Conservation (phyloP, 208 protist species). For the Trypanosoma caninum region DNA sequence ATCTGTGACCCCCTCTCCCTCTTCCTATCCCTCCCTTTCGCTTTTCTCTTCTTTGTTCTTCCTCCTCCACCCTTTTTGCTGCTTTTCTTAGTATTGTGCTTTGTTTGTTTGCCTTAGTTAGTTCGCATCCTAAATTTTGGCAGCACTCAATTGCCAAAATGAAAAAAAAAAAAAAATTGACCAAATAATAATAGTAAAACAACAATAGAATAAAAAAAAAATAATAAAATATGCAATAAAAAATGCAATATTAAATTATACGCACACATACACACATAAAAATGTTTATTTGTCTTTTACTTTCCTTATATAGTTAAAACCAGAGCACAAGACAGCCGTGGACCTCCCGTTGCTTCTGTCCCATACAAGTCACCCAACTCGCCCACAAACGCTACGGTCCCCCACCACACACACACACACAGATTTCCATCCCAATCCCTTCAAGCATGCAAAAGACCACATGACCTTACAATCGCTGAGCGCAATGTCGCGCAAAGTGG, state of each 20-base stretch:
- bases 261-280: background rate
- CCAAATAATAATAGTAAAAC: no score
- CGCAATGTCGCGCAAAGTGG: conserved; percentile 12
- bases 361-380: no score
- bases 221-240: background rate
- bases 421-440: background rate
- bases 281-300: no score
- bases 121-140: no score
- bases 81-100: no score
- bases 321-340: background rate
- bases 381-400: background rate
- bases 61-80: background rate
- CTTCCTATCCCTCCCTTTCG: background rate
- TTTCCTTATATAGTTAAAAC: background rate
- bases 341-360: no score
- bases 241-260: background rate
- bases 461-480: conserved; percentile 16
- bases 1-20: background rate
- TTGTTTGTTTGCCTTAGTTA: no score
- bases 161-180: background rate
- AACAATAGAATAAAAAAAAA: background rate
- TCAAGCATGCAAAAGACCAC: background rate
- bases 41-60: background rate
- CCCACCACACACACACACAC: background rate
- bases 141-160: background rate